phyloP scores from a whole-genome alignment of 495 filamentous ascomycete genomes.

The Glarea lozoyensis region DNA sequence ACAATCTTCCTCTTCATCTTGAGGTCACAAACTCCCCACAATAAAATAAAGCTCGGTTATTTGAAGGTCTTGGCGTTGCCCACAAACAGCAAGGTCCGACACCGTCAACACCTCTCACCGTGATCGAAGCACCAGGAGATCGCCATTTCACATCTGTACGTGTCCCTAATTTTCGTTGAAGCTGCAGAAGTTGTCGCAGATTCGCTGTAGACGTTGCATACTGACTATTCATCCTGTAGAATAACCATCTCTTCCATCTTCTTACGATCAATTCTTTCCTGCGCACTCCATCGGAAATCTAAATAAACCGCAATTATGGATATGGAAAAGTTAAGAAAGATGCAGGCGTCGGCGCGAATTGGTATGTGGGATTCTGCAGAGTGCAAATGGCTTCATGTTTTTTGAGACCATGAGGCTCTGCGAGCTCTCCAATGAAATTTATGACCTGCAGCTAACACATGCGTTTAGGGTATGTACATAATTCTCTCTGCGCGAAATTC shows the following conservation, averaged over 20 bases:
- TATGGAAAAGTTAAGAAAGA: slow-evolving; percentile 66
- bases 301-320: slow-evolving; percentile 47
- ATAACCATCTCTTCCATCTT: slow-evolving; percentile 1
- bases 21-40: too few species aligned
- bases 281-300: slow-evolving; percentile 1
- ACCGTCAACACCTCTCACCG: background rate
- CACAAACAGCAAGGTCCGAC: background rate
- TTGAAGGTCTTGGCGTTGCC: background rate
- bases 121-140: background rate
- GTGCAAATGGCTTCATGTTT: background rate
- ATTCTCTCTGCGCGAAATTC: slow-evolving; percentile 1
- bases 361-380: slow-evolving; percentile 44
- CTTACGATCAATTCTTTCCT: background rate
- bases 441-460: slow-evolving; percentile 16
- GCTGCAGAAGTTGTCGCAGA: background rate
- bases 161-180: background rate
- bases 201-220: background rate
- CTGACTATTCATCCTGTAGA: background rate
- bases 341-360: slow-evolving; percentile 68
- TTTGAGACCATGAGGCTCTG: too few species aligned
- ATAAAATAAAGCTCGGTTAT: too few species aligned
- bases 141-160: background rate
- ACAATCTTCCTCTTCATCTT: too few species aligned
- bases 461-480: slow-evolving; percentile 25
- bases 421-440: slow-evolving; percentile 1